Evolutionary conservation across 306 rosid species (phyloP), one percentile per base, ranked within the genome.

Genomic region (Ammopiptanthus mongolicus): DNA sequence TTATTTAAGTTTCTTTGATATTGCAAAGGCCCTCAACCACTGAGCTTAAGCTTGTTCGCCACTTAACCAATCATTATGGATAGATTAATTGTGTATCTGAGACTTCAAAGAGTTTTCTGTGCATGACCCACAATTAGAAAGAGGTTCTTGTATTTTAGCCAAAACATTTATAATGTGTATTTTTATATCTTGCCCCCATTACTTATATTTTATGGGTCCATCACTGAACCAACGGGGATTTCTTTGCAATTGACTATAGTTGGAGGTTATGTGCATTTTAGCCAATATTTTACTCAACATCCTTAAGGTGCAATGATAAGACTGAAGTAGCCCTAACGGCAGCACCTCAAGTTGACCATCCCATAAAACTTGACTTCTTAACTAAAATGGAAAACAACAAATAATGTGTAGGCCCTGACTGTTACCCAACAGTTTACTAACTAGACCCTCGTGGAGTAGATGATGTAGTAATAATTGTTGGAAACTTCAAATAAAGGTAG

Each of bases 341-440:
- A 56, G 25, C 65, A 52, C 33, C 80, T 47, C 66, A 44, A 61
- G 19, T 36, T 46, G 19, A 58, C 39, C 31, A 56, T 59, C 34
- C 41, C 63, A 19, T 55, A 31, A 73, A 63, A 47, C 18, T 3
- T 59, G 55, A 37, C 9, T 17, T 71, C 42, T 52, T 68, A 61
- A 36, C 61, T 21, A 61, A 61, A 75, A 52, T 51, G 78, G 8
- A 62, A 69, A 55, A 10, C 21, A 28, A 28, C n/a, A 28, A 23
- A 48, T 41, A 66, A 39, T 23, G 80, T 39, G 37, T 60, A 44
- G 1, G 36, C 59, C 69, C 64, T n/a, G 21, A 13, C 66, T 58
- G 55, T 65, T 53, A 68, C 36, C 58, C 65, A 52, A 9, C 23
- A 50, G 36, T 69, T 68, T 81, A 41, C 65, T 63, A 21, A 70